These are phyloP conservation scores for Malassezia furfur DNA, from an alignment of 1,284 basidiomycete species.

Conservation along the genomic window DNA sequence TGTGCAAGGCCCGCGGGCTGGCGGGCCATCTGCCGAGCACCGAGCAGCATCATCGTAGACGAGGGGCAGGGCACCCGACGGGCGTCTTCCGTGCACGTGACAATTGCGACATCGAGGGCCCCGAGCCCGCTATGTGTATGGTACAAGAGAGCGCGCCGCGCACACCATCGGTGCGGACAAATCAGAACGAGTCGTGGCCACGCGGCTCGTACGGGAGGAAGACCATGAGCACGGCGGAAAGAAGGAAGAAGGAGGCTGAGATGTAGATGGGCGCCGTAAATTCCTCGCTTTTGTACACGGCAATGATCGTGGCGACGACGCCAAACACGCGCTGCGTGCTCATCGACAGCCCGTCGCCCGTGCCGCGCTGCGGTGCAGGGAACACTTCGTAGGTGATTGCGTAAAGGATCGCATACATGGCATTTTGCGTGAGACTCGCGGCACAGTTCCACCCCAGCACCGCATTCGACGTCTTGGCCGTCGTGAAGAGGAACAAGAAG, in stretches of 20 bases:
- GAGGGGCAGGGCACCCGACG: too few relatives aligned
- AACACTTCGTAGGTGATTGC: slow-evolving; percentile 60
- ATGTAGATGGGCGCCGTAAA: slow-evolving; percentile 61
- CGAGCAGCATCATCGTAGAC: slow-evolving; percentile 7
- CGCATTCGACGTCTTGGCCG: slow-evolving; percentile 56
- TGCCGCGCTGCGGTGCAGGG: slow-evolving; percentile 62
- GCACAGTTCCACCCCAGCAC: slow-evolving; percentile 65
- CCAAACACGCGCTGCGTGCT: slow-evolving; percentile 60
- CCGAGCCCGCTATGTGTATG: background rate
- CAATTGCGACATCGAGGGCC: background rate
- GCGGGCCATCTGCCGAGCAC: background rate
- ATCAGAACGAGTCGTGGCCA: slow-evolving; percentile 22
- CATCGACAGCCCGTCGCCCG: slow-evolving; percentile 61
- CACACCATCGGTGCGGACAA: background rate
- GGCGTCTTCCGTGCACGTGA: background rate
- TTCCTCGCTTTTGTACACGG: slow-evolving; percentile 52
- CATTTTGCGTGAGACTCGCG: slow-evolving; percentile 54
- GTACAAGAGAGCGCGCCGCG: background rate
- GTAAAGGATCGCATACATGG: slow-evolving; percentile 67
- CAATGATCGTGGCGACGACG: slow-evolving; percentile 61
- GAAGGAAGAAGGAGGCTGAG: slow-evolving; percentile 59
- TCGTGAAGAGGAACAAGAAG: slow-evolving; percentile 63
- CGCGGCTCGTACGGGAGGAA: slow-evolving; percentile 61
- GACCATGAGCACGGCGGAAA: slow-evolving; percentile 57
- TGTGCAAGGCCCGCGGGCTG: background rate